Evolutionary conservation across 1,139 yeast genomes (phyloP), one percentile per base, ranked within the genome.

Genomic region (Geotrichum macrosporum): DNA sequence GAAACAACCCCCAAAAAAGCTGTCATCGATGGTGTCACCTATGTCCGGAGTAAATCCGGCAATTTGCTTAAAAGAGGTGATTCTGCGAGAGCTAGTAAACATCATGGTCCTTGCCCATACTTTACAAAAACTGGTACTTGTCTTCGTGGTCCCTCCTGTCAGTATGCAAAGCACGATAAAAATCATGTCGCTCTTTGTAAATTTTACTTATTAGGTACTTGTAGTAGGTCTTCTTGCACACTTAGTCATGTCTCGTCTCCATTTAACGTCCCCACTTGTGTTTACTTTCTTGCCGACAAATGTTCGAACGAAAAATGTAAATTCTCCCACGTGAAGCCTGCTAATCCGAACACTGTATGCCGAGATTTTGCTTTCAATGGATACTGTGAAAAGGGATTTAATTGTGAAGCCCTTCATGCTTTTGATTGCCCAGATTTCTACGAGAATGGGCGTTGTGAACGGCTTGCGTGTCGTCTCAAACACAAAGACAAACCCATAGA

Each of bases 351-450:
- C 4, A 67, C 72, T 62, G 68, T 78, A 0, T 84, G 94, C 57
- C 70, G 85, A 26, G 80, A 76, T 27, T 85, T 85, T 68, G 74
- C 89, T 1, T 58, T 80, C 30, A 76, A 76, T 6, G 89, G 92
- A 1, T 82, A 76, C 66, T 84, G 95, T 63, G 75, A 69, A 24
- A 62, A 76, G 32, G 95, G 94, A 0, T 60, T 64, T 19, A 57
- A 61, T 32, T 84, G 94, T 61, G 71, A 74, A 4, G 72, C 76
- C 48, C 64, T 75, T 35, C 95, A 84, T 62, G 66, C 69, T 9
- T 74, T 70, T 56, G 77, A 76, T 49, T 84, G 94, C 62, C 94
- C 94, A 0, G 92, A 84, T 58, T 78, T 73, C 55, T 81, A 77
- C 53, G 80, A 77, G 52, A 68, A 69, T 18, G 84, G 84, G 12